phyloP scores from a whole-genome alignment of 192 early-diverging fungal genomes.

The Backusella sp. region DNA sequence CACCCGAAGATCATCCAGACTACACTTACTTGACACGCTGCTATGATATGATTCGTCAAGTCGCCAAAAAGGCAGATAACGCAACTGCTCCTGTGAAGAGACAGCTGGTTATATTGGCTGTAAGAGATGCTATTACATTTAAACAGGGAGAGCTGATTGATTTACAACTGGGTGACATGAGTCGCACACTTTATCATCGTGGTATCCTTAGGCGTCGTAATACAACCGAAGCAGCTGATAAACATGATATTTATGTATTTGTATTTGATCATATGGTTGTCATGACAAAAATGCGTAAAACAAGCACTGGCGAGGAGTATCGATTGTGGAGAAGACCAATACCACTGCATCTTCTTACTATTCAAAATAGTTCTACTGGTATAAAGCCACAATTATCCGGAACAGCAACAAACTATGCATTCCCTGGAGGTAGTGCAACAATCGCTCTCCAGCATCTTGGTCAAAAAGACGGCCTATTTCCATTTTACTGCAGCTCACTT shows the following conservation, averaged over 20 bases:
- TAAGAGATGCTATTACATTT: conserved; percentile 27
- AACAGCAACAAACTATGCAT: not conserved
- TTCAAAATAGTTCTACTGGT: not conserved
- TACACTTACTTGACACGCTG: conserved; percentile 52
- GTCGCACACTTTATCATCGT: conserved; percentile 71
- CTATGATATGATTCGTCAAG: conserved; percentile 8
- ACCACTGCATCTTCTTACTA: conserved; percentile 67
- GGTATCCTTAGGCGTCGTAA: conserved; percentile 66
- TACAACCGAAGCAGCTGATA: conserved; percentile 47
- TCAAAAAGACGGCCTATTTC: conserved; percentile 48
- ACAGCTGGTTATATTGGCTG: conserved; percentile 6
- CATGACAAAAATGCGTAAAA: conserved; percentile 66
- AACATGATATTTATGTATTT: conserved; percentile 72
- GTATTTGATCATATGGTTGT: conserved; percentile 88
- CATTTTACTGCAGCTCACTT: conserved; percentile 66
- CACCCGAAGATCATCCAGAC: conserved; percentile 81
- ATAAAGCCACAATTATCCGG: not conserved
- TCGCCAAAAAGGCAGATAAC: conserved; percentile 10
- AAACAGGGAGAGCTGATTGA: conserved; percentile 53
- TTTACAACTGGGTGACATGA: conserved; percentile 68
- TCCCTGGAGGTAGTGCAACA: not conserved
- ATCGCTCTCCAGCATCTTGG: conserved; percentile 27
- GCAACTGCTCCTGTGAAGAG: conserved; percentile 10
- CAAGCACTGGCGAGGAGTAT: conserved; percentile 56
- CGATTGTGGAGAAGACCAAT: conserved; percentile 70